Conservation (phyloP, 345 rosid species). For the Syzygium aromaticum region DNA sequence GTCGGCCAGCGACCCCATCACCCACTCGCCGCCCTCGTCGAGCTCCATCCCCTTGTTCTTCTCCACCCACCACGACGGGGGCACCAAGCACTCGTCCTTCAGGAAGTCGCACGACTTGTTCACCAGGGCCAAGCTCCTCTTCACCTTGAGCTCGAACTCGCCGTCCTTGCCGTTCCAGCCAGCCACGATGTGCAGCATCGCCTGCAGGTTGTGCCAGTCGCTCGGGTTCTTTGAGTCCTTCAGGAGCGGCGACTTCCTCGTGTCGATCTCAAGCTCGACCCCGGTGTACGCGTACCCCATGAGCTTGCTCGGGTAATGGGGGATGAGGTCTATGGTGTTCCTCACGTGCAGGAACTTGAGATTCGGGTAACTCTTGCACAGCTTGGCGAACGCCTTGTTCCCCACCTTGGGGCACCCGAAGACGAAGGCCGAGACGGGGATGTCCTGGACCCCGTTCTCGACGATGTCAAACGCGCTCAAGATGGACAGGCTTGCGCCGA, state of each 20-base stretch:
- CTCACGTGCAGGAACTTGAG: slow-evolving; percentile 51
- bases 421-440: slow-evolving; percentile 61
- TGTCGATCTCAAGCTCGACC: slow-evolving; percentile 51
- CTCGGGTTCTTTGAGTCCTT: slow-evolving; percentile 63
- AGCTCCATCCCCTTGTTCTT: slow-evolving; percentile 73
- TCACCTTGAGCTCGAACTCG: slow-evolving; percentile 55
- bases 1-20: slow-evolving; percentile 31
- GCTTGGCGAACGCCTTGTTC: slow-evolving; percentile 48
- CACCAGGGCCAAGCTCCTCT: slow-evolving; percentile 80
- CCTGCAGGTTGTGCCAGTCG: slow-evolving; percentile 93
- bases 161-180: slow-evolving; percentile 74
- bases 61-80: slow-evolving; percentile 85
- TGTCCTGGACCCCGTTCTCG: slow-evolving; percentile 48
- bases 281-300: slow-evolving; percentile 47
- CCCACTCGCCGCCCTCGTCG: slow-evolving; percentile 61
- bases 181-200: slow-evolving; percentile 68
- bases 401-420: slow-evolving; percentile 83
- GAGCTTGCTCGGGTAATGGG: slow-evolving; percentile 58
- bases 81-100: slow-evolving; percentile 68
- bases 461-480: slow-evolving; percentile 57
- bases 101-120: slow-evolving; percentile 63
- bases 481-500: slow-evolving; percentile 74
- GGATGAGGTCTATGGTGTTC: slow-evolving; percentile 61
- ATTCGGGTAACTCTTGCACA: slow-evolving; percentile 29
- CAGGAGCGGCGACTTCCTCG: slow-evolving; percentile 57